Percentiles rank a stretch among this genome's conserved stretches.
phyloP scores from a whole-genome alignment of 2,329 filamentous ascomycete species.

The Hypoxylon sp. region DNA sequence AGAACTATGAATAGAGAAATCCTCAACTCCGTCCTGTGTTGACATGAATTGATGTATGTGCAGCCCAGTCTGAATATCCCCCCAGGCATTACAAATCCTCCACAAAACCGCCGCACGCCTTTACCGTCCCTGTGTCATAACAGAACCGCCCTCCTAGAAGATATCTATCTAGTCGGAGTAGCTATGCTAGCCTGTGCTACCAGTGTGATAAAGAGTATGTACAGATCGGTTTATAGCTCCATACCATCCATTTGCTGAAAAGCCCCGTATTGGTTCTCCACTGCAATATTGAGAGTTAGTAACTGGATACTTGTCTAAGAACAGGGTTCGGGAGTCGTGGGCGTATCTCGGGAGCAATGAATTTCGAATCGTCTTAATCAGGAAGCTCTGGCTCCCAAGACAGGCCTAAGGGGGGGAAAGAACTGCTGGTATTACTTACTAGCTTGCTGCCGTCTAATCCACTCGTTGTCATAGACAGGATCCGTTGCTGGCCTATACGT shows the following conservation, averaged over 20 bases:
- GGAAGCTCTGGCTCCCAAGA: no score
- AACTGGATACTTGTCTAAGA: no score
- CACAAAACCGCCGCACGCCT: background rate
- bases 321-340: no score
- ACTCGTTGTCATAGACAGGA: slow-evolving; percentile 74
- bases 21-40: slow-evolving; percentile 39
- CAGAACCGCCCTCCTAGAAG: slow-evolving; percentile 1
- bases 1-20: slow-evolving; percentile 38
- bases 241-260: slow-evolving; percentile 64
- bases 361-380: no score
- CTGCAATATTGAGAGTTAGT: no score
- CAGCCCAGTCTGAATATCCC: slow-evolving; percentile 39
- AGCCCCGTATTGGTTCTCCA: slow-evolving; percentile 79
- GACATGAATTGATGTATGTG: slow-evolving; percentile 44
- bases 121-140: background rate
- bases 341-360: no score
- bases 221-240: slow-evolving; percentile 48
- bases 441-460: slow-evolving; percentile 65
- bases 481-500: slow-evolving; percentile 73
- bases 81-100: background rate
- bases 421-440: slow-evolving; percentile 49
- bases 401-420: no score
- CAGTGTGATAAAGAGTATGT: slow-evolving; percentile 29
- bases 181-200: slow-evolving; percentile 34
- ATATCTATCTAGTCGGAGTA: slow-evolving; percentile 32